Conservation (phyloP, 2,329 filamentous ascomycete species). For the Pseudofabraea citricarpa region DNA sequence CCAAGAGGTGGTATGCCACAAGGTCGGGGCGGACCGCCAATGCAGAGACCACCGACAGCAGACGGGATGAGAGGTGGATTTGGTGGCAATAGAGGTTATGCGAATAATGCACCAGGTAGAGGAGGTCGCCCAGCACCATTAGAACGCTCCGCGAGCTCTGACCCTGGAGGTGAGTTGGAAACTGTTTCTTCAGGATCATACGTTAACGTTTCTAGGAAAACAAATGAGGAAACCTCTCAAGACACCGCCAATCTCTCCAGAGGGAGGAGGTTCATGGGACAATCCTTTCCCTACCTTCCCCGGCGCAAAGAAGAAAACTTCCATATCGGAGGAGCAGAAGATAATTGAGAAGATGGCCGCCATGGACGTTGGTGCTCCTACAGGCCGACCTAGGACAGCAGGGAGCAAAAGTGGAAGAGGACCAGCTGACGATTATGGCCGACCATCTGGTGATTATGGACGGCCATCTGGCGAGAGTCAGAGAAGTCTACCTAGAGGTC, state of each 20-base stretch:
- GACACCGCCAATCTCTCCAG: conserved; percentile 32
- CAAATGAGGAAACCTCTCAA: conserved; percentile 21
- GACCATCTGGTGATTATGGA: conserved; percentile 20
- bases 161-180: conserved; percentile 25
- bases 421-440: conserved; percentile 4
- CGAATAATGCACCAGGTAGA: conserved; percentile 19
- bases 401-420: conserved; percentile 21
- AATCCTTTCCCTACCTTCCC: conserved; percentile 43
- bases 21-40: conserved; percentile 16
- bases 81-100: conserved; percentile 8
- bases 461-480: conserved; percentile 15
- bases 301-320: conserved; percentile 33
- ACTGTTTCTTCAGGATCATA: conserved; percentile 9
- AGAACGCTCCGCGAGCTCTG: conserved; percentile 17
- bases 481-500: conserved; percentile 15
- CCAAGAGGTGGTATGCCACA: conserved; percentile 13
- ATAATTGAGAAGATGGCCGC: conserved; percentile 24
- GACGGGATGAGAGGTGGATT: conserved; percentile 19
- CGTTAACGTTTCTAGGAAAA: conserved; percentile 16
- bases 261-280: conserved; percentile 36
- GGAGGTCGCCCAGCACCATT: conserved; percentile 13
- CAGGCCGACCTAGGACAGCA: conserved; percentile 13
- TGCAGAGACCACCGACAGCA: conserved; percentile 22
- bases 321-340: conserved; percentile 32
- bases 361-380: conserved; percentile 21